Evolutionary conservation across 2,329 filamentous ascomycete genomes (phyloP).

Genomic region (Talaromyces funiculosus): DNA sequence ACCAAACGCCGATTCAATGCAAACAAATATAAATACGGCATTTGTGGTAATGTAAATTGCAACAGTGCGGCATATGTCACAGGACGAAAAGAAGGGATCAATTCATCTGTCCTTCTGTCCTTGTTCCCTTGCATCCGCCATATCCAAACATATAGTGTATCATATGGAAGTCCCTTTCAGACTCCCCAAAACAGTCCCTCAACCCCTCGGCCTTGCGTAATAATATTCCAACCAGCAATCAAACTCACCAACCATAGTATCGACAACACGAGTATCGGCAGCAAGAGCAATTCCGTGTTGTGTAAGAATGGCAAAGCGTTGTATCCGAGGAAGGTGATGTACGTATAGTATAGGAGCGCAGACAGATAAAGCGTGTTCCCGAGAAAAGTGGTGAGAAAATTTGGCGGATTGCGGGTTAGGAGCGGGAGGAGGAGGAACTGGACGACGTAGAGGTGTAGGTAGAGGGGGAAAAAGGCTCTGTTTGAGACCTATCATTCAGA

Average conservation of each 20-base stretch:
- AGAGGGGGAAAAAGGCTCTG: slow-evolving; percentile 62
- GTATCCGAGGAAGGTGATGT: slow-evolving; percentile 65
- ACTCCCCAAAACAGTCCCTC: slow-evolving; percentile 42
- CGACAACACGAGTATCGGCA: slow-evolving; percentile 55
- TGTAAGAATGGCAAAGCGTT: slow-evolving; percentile 63
- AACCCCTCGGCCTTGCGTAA: slow-evolving; percentile 39
- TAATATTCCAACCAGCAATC: slow-evolving; percentile 43
- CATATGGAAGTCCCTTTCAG: slow-evolving; percentile 15
- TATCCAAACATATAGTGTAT: background rate
- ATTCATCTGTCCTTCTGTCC: background rate
- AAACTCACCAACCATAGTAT: slow-evolving; percentile 54
- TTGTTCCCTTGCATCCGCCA: background rate
- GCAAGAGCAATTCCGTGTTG: slow-evolving; percentile 60
- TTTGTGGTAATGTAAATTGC: background rate
- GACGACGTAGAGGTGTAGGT: slow-evolving; percentile 61
- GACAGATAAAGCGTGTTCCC: slow-evolving; percentile 63
- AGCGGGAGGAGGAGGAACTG: slow-evolving; percentile 64
- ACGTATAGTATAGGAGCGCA: slow-evolving; percentile 60
- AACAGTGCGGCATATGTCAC: background rate
- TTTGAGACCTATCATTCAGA: slow-evolving; percentile 49
- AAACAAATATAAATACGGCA: background rate
- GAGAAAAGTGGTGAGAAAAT: slow-evolving; percentile 49
- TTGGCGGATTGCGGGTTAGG: slow-evolving; percentile 37
- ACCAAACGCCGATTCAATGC: background rate
- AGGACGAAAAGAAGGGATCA: background rate